Evolutionary conservation across 345 rosid genomes (phyloP).

Genomic region (Linum trigynum): DNA sequence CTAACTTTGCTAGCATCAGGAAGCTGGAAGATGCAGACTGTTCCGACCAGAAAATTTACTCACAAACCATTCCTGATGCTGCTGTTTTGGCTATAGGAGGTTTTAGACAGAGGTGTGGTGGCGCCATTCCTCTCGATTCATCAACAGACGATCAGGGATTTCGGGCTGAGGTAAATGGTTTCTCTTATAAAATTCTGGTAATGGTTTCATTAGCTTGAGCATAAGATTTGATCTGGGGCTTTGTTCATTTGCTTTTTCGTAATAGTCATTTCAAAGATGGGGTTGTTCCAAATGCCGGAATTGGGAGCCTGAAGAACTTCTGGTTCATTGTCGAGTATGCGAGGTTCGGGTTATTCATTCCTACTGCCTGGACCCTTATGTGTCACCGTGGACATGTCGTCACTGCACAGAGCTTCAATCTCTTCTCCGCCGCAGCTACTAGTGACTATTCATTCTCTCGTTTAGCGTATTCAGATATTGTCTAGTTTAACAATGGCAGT

Average conservation of each 20-base stretch:
- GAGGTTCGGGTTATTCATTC: constrained; percentile 49
- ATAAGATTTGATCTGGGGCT: not conserved
- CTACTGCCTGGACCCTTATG: constrained; percentile 75
- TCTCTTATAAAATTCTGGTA: not conserved
- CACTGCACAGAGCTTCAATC: constrained; percentile 70
- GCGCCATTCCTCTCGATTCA: not conserved
- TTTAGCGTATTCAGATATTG: too few species aligned
- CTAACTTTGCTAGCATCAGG: constrained; percentile 51
- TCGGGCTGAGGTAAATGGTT: not conserved
- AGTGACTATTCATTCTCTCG: not conserved
- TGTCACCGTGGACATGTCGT: constrained; percentile 75
- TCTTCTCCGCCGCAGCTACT: constrained; percentile 28
- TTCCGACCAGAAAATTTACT: constrained; percentile 85
- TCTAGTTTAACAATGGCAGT: too few species aligned
- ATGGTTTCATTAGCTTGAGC: not conserved
- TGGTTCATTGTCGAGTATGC: constrained; percentile 61
- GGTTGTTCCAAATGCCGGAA: constrained; percentile 50
- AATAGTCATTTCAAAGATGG: constrained; percentile 35
- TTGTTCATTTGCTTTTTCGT: constrained; percentile 1
- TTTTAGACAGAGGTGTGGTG: constrained; percentile 21
- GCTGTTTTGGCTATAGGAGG: constrained; percentile 35
- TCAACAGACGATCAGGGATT: not conserved
- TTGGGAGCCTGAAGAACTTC: constrained; percentile 72
- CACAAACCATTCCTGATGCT: constrained; percentile 61
- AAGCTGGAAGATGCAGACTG: constrained; percentile 64